Evolutionary conservation across 1,139 yeast genomes (phyloP).

Genomic region (Lizanozyma gosingica): DNA sequence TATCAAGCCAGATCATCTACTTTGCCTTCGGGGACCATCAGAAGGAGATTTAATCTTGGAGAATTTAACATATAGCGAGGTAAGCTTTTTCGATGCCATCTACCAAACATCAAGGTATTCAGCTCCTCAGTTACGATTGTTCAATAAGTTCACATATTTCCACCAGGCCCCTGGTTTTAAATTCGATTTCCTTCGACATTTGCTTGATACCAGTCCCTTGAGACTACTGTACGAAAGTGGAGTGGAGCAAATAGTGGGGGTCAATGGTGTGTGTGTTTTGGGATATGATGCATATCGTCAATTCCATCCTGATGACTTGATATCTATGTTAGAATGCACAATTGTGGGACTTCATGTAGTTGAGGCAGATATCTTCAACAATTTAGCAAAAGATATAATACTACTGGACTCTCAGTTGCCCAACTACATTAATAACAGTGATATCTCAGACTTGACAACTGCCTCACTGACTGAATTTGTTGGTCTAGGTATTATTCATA

Average conservation of each 20-base stretch:
- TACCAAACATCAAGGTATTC: conserved; percentile 29
- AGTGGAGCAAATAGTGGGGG: conserved; percentile 19
- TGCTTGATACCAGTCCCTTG: conserved; percentile 40
- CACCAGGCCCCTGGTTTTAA: conserved; percentile 24
- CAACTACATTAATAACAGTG: conserved; percentile 6
- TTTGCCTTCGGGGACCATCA: conserved; percentile 21
- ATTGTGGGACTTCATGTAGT: conserved; percentile 40
- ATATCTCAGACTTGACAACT: conserved; percentile 6
- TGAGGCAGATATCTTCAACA: conserved; percentile 6
- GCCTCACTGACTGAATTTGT: conserved; percentile 12
- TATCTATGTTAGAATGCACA: conserved; percentile 43
- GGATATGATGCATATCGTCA: conserved; percentile 19
- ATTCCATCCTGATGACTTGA: conserved; percentile 29
- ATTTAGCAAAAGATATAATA: background rate
- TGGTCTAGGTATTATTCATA: conserved; percentile 51
- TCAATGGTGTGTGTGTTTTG: conserved; percentile 27
- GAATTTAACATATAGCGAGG: conserved; percentile 14
- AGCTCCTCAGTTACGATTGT: conserved; percentile 43
- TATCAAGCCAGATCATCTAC: conserved; percentile 47
- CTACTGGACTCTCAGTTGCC: background rate
- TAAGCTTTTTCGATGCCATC: conserved; percentile 19
- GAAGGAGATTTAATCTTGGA: conserved; percentile 19
- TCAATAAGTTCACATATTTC: conserved; percentile 44
- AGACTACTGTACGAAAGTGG: conserved; percentile 33
- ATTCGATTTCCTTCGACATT: conserved; percentile 42